A percentile compares a stretch with the other conserved stretches of the same genome.
Evolutionary conservation across 345 rosid genomes (phyloP).

Genomic region (Lepidium sativum): DNA sequence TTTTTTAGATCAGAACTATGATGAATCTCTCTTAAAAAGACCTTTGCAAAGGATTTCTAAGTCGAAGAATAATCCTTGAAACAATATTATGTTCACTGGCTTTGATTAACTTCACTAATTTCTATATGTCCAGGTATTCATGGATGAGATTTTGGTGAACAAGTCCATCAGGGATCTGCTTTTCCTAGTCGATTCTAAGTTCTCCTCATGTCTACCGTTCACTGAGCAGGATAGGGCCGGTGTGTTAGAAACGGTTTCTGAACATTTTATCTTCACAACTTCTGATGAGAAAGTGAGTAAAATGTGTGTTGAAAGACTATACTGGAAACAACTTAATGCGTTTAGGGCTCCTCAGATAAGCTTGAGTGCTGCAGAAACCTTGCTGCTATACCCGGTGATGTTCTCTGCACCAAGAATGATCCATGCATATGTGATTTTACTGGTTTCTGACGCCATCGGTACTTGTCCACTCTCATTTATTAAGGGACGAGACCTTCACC

Average conservation of each 20-base stretch:
- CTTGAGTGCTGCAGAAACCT: constrained; percentile 40
- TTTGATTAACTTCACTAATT: neutral
- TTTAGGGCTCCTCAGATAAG: constrained; percentile 44
- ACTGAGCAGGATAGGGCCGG: constrained; percentile 35
- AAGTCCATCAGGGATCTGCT: constrained; percentile 37
- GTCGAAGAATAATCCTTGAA: neutral
- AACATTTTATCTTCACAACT: constrained; percentile 49
- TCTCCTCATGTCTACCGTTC: constrained; percentile 34
- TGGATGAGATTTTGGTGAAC: constrained; percentile 67
- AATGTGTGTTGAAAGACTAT: constrained; percentile 39
- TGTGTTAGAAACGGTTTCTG: constrained; percentile 57
- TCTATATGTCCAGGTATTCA: constrained; percentile 52
- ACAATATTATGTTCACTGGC: neutral
- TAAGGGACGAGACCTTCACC: constrained; percentile 26
- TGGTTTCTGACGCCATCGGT: constrained; percentile 56
- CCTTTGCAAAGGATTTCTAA: neutral
- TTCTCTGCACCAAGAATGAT: constrained; percentile 67
- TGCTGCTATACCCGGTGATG: constrained; percentile 49
- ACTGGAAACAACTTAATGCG: constrained; percentile 34
- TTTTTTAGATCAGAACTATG: neutral
- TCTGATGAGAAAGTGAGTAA: constrained; percentile 37
- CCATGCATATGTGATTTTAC: constrained; percentile 48
- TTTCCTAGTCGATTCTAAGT: constrained; percentile 39
- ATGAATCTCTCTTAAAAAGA: neutral
- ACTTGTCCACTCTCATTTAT: constrained; percentile 22